Percentiles rank a stretch among this genome's conserved stretches.
Conservation (phyloP, 768 basidiomycete genomes). For the Trametopsis cervina region DNA sequence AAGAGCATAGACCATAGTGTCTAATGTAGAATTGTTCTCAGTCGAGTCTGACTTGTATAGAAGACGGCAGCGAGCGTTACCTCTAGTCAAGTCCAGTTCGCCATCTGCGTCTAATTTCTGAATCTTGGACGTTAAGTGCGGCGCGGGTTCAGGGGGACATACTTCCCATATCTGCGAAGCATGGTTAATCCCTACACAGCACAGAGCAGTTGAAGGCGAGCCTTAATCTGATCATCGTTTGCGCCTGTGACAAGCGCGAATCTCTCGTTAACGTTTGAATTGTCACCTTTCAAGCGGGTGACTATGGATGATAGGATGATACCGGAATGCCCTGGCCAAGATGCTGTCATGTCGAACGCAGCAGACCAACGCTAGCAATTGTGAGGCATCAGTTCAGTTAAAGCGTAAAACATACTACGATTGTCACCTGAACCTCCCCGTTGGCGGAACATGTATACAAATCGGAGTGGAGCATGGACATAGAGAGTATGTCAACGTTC, state of each 20-base stretch:
- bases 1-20: constrained; percentile 72
- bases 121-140: constrained; percentile 2
- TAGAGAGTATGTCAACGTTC: constrained; percentile 76
- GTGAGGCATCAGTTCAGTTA: background rate
- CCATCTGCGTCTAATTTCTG: constrained; percentile 2
- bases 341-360: constrained; percentile 78
- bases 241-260: constrained; percentile 67
- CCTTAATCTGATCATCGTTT: constrained; percentile 82
- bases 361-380: constrained; percentile 64
- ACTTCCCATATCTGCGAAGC: constrained; percentile 33
- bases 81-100: constrained; percentile 8
- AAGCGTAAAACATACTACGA: background rate
- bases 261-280: constrained; percentile 14
- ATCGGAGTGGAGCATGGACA: constrained; percentile 59
- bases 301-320: constrained; percentile 78
- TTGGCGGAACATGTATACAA: constrained; percentile 45
- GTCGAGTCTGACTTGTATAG: background rate
- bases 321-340: constrained; percentile 76
- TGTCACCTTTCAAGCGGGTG: constrained; percentile 22
- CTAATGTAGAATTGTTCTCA: constrained; percentile 25
- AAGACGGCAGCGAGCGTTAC: constrained; percentile 5
- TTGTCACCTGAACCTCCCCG: constrained; percentile 57
- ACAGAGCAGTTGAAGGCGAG: constrained; percentile 22
- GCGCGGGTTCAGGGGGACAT: constrained; percentile 17
- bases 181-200: background rate